A percentile compares a stretch with the other conserved stretches of the same genome.
Conservation (phyloP, 495 filamentous ascomycete genomes). For the Cetradonia linearis region DNA sequence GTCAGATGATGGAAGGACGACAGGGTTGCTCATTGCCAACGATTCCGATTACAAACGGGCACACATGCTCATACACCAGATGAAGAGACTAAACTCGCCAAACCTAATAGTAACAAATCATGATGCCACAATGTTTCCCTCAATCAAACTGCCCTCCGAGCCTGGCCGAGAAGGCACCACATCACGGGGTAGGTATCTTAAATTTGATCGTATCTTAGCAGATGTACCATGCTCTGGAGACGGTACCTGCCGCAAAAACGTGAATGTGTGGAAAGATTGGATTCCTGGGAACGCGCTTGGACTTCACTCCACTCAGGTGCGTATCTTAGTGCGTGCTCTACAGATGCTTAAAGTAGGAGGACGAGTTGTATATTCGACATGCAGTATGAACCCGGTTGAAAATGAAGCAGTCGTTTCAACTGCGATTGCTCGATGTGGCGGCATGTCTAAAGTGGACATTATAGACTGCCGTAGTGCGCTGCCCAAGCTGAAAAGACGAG, state of each 20-base stretch:
- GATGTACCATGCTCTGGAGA: conserved; percentile 97
- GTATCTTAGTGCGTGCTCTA: conserved; percentile 83
- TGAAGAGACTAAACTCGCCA: conserved; percentile 90
- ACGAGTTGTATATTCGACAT: conserved; percentile 91
- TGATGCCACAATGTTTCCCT: conserved; percentile 91
- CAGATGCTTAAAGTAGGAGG: conserved; percentile 96
- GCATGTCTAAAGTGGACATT: conserved; percentile 66
- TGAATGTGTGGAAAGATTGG: conserved; percentile 92
- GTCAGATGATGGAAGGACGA: conserved; percentile 72
- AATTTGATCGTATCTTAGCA: conserved; percentile 91
- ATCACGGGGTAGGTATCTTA: conserved; percentile 61
- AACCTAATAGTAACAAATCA: conserved; percentile 97
- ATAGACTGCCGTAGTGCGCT: conserved; percentile 71
- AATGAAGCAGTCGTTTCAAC: conserved; percentile 85
- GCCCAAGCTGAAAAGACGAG: conserved; percentile 59
- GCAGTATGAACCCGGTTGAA: conserved; percentile 94
- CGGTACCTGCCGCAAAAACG: conserved; percentile 84
- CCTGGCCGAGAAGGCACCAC: conserved; percentile 40
- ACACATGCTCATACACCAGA: conserved; percentile 94
- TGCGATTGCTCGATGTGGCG: conserved; percentile 86
- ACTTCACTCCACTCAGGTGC: conserved; percentile 69
- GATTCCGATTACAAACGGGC: conserved; percentile 90
- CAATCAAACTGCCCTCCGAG: conserved; percentile 59
- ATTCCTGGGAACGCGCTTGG: conserved; percentile 71
- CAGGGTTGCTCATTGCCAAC: conserved; percentile 87